These are phyloP conservation scores for Astrephomene gubernaculifera DNA, from an alignment of 139 green algal genomes.

Conservation along the genomic window DNA sequence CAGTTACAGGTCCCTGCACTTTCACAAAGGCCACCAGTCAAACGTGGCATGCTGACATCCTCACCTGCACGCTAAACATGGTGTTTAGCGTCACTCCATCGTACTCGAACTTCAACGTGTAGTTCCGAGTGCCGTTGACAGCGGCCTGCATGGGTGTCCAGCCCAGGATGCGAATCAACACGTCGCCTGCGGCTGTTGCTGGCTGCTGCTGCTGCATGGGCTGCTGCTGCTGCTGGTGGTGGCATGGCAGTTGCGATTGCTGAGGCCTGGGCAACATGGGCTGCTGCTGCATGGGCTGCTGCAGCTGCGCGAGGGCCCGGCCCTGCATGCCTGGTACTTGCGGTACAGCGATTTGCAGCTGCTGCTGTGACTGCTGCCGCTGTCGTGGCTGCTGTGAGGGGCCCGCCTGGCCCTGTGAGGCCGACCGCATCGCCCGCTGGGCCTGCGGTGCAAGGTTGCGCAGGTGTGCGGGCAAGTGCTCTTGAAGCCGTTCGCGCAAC, in stretches of 20 bases:
- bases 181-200: not conserved
- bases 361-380: not conserved
- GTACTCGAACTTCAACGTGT: constrained; percentile 4
- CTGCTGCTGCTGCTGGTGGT: not conserved
- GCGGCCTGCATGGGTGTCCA: not conserved
- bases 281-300: not conserved
- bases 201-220: not conserved
- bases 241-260: not conserved
- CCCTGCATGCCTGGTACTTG: no score
- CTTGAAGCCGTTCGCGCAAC: not conserved
- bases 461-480: no score
- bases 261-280: not conserved
- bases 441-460: no score
- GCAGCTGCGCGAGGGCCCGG: no score
- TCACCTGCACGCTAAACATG: constrained; percentile 4
- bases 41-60: no score
- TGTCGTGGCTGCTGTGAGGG: not conserved
- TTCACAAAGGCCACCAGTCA: no score
- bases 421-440: no score
- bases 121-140: not conserved
- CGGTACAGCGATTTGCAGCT: no score
- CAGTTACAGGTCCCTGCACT: no score
- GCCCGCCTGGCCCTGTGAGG: no score
- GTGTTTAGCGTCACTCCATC: not conserved
- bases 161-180: not conserved